Conservation (phyloP, 2,329 filamentous ascomycete genomes). For the Talaromyces sp. region DNA sequence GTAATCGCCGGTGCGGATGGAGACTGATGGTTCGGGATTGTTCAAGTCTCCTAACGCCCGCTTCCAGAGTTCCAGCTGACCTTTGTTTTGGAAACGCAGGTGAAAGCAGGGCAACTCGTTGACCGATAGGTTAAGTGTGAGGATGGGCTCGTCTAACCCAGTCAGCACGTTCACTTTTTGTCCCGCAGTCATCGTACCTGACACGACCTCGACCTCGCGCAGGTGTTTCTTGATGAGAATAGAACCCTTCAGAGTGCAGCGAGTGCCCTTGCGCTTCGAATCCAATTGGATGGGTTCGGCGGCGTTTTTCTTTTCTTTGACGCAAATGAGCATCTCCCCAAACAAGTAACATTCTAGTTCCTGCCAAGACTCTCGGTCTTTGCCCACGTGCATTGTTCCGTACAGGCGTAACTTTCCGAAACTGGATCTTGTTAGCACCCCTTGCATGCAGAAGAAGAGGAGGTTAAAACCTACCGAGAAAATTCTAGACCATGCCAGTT, state of each 20-base stretch:
- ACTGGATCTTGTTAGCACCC: constrained; percentile 36
- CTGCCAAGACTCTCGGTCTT: constrained; percentile 95
- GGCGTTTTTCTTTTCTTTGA: constrained; percentile 86
- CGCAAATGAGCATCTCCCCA: constrained; percentile 97
- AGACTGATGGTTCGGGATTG: constrained; percentile 51
- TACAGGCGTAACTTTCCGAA: constrained; percentile 91
- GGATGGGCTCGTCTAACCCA: constrained; percentile 66
- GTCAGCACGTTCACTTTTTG: neutral
- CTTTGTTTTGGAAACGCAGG: constrained; percentile 75
- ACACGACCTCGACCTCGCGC: constrained; percentile 72
- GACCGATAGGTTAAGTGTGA: constrained; percentile 88
- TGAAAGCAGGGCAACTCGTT: constrained; percentile 91
- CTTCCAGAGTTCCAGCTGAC: constrained; percentile 83
- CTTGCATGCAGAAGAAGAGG: neutral
- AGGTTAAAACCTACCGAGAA: constrained; percentile 50
- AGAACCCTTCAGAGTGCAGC: constrained; percentile 91
- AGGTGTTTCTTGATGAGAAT: constrained; percentile 98
- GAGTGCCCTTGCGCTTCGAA: constrained; percentile 60
- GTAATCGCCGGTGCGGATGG: constrained; percentile 66
- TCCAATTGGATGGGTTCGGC: constrained; percentile 60
- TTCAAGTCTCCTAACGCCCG: constrained; percentile 82
- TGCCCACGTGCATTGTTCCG: constrained; percentile 86
- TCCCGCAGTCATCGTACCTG: constrained; percentile 30
- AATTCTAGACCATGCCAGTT: constrained; percentile 99
- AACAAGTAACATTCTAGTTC: constrained; percentile 96